A percentile compares a stretch with the other conserved stretches of the same genome.
Conservation (phyloP, 192 early-diverging fungal species). For the Linnemannia hyalina region DNA sequence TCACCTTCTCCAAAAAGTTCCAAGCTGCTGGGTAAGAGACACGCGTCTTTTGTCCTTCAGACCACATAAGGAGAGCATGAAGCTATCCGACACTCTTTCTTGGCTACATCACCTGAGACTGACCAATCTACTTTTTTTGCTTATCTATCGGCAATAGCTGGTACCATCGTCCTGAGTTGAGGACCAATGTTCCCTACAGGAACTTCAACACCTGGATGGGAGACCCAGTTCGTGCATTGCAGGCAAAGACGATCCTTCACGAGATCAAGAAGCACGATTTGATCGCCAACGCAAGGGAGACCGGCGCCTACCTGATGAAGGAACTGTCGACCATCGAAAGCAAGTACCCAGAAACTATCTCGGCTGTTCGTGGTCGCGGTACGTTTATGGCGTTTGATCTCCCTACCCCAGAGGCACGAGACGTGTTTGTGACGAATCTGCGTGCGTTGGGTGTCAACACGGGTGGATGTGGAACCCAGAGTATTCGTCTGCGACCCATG, state of each 20-base stretch:
- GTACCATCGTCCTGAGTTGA: constrained; percentile 69
- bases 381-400: constrained; percentile 82
- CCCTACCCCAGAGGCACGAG: constrained; percentile 58
- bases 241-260: constrained; percentile 71
- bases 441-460: constrained; percentile 75
- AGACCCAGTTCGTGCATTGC: constrained; percentile 74
- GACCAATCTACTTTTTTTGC: not conserved
- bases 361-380: constrained; percentile 74
- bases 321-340: constrained; percentile 65
- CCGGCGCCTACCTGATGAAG: constrained; percentile 67
- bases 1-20: constrained; percentile 86
- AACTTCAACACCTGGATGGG: constrained; percentile 87
- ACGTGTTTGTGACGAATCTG: constrained; percentile 68
- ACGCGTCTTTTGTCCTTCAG: not conserved
- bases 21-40: constrained; percentile 71
- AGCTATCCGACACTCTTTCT: not conserved
- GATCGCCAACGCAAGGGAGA: constrained; percentile 62
- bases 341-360: constrained; percentile 60
- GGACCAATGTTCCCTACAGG: constrained; percentile 73
- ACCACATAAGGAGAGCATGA: not conserved
- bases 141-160: constrained; percentile 42
- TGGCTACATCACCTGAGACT: not conserved
- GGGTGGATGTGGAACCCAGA: constrained; percentile 72
- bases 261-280: constrained; percentile 70
- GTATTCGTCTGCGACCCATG: constrained; percentile 80